Percentiles rank a stretch among this genome's conserved stretches.
phyloP scores from a whole-genome alignment of 768 basidiomycete genomes.

The Heimioporus sp. region DNA sequence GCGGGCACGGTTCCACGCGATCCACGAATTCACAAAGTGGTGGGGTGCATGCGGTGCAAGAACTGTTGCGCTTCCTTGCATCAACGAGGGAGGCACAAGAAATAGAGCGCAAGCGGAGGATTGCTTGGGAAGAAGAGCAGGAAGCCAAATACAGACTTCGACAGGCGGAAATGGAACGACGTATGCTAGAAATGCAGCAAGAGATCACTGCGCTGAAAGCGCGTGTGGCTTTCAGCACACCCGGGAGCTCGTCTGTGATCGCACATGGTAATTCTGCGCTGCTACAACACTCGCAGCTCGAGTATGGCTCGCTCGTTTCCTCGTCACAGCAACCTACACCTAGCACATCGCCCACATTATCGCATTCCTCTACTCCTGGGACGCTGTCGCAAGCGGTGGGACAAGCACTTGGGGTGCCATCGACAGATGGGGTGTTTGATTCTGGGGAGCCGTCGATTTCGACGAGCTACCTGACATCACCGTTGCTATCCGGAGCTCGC shows the following conservation, averaged over 20 bases:
- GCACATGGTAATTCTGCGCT: neutral
- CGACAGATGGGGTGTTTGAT: conserved; percentile 1
- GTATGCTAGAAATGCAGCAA: conserved; percentile 52
- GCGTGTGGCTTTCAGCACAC: conserved; percentile 31
- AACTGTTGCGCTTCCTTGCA: conserved; percentile 57
- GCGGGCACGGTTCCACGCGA: conserved; percentile 11
- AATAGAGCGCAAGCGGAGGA: conserved; percentile 54
- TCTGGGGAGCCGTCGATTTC: conserved; percentile 4
- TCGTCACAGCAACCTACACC: conserved; percentile 30
- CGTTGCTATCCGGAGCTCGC: conserved; percentile 13
- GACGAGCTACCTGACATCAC: conserved; percentile 10
- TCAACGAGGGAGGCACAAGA: conserved; percentile 60
- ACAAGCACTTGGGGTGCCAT: conserved; percentile 12
- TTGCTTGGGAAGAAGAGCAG: conserved; percentile 69
- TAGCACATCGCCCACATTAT: conserved; percentile 26
- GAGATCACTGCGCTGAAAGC: conserved; percentile 48
- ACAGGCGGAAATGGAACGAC: conserved; percentile 59
- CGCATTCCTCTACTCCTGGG: conserved; percentile 28
- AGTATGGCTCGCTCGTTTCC: conserved; percentile 1
- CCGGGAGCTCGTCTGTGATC: conserved; percentile 3
- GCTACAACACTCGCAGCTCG: conserved; percentile 10
- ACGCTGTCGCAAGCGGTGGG: conserved; percentile 16
- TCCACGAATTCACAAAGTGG: conserved; percentile 32
- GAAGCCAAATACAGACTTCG: conserved; percentile 55
- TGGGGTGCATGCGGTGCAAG: conserved; percentile 49